Base-by-base conservation (phyloP, 2,329 filamentous ascomycete species). In the Stylonectria norvegica region DNA sequence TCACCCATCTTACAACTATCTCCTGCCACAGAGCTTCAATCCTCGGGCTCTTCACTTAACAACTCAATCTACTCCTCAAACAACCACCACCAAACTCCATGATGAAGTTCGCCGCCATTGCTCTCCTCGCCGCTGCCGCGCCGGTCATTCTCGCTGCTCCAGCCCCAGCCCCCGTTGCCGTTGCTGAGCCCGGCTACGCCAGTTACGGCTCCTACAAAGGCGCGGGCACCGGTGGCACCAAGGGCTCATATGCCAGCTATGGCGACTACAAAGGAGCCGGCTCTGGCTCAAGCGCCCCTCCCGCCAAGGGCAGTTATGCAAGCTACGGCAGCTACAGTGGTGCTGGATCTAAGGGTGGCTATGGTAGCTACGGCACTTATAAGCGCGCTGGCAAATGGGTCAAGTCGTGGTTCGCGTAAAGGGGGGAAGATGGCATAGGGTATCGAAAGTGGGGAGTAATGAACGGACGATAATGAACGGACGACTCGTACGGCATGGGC, bases 61-160 rank as follows among this genome's bases (percentile, higher is more conserved):
- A 20, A 36, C n/a, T n/a, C 23, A 20, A 22, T 9, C 18, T 12
- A 36, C 7, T 11, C 23, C 15, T 14, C 20, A 23, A 10, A 16
- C 20, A 14, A 35, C 23, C 14, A 9, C 8, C 3, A 8, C n/a
- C 25, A 36, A 32, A 3, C 16, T 11, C 17, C 40, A 60, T 40
- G 5, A 65, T 65, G 62, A 64, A 62, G 55, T 38, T 63, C 23
- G 45, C 55, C 22, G 23, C 49, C 35, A 30, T 56, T 31, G 40
- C 55, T 30, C 34, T 62, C 20, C 38, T 61, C 36, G 45, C 52
- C 34, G 38, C 52, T 22, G 45, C 52, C 12, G 59, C 53, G 19
- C 43, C 44, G 25, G 25, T 62, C 8, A 53, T 56, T 4, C 52
- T 55, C 14, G 57, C 60, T 11, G 56, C 50, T 11, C 42, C 57